Percentiles rank a stretch among this genome's conserved stretches.
phyloP scores from a whole-genome alignment of 768 basidiomycete species.

The Trametes punicea region DNA sequence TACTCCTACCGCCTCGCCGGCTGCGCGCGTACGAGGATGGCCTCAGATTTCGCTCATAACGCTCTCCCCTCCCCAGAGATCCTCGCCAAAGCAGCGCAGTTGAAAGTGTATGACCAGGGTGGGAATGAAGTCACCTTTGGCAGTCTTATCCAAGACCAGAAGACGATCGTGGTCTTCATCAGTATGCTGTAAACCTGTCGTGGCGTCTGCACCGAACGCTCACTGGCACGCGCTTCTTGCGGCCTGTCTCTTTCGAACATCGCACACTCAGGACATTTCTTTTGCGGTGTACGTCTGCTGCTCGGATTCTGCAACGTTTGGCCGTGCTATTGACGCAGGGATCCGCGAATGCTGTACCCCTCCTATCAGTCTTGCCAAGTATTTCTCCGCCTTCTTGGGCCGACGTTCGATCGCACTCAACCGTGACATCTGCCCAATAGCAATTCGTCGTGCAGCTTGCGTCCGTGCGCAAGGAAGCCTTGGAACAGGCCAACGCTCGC shows the following conservation, averaged over 20 bases:
- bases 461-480: conserved; percentile 36
- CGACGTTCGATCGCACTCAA: not conserved
- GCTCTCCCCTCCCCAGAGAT: conserved; percentile 18
- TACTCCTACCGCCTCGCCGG: too few relatives aligned
- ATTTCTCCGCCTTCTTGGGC: conserved; percentile 1
- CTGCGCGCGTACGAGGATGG: too few relatives aligned
- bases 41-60: too few relatives aligned
- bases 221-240: not conserved
- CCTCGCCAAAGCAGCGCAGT: conserved; percentile 33
- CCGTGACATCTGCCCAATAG: conserved; percentile 27
- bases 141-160: conserved; percentile 44
- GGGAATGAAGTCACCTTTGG: conserved; percentile 53
- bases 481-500: conserved; percentile 38
- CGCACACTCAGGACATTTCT: conserved; percentile 62
- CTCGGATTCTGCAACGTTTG: not conserved
- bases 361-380: conserved; percentile 14
- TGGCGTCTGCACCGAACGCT: not conserved
- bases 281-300: conserved; percentile 50
- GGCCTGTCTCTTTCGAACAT: not conserved
- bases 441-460: conserved; percentile 48
- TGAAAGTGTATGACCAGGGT: conserved; percentile 39
- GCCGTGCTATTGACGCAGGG: not conserved
- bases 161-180: conserved; percentile 62
- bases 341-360: not conserved
- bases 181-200: conserved; percentile 32